These are phyloP conservation scores for Epichloe sp. DNA, from an alignment of 2,329 filamentous ascomycete genomes.

Conservation along the genomic window DNA sequence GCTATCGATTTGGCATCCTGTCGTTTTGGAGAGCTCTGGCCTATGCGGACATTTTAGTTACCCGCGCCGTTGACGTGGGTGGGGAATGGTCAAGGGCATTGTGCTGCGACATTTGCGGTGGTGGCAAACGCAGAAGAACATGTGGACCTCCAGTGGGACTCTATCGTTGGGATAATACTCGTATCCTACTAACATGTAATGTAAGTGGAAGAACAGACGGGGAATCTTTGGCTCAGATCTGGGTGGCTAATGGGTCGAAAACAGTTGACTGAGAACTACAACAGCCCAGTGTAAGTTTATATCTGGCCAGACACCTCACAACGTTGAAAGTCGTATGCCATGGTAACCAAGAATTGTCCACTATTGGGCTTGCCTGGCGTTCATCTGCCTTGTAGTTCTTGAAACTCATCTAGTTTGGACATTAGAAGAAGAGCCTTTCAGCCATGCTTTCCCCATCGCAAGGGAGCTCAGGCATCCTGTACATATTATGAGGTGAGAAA, in stretches of 20 bases:
- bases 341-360: conserved; percentile 16
- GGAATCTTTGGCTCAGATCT: too few species aligned
- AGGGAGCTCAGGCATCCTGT: conserved; percentile 53
- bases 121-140: conserved; percentile 27
- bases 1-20: too few species aligned
- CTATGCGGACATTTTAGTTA: too few species aligned
- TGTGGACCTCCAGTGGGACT: conserved; percentile 63
- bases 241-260: not conserved
- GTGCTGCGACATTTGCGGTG: too few species aligned
- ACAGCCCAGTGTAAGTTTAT: conserved; percentile 48
- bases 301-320: not conserved
- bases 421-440: conserved; percentile 24
- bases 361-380: conserved; percentile 71
- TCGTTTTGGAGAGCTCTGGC: too few species aligned
- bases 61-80: too few species aligned
- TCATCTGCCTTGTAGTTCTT: conserved; percentile 53
- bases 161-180: conserved; percentile 67
- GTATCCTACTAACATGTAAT: conserved; percentile 68
- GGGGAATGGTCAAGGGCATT: too few species aligned
- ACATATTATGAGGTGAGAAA: conserved; percentile 47
- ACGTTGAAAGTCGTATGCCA: too few species aligned
- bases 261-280: conserved; percentile 69
- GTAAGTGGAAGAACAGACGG: conserved; percentile 19
- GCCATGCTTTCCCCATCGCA: conserved; percentile 37
- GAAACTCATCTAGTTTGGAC: too few species aligned